These are phyloP conservation scores for Vanrija sp. DNA, from an alignment of 1,284 basidiomycete genomes.

Conservation along the genomic window DNA sequence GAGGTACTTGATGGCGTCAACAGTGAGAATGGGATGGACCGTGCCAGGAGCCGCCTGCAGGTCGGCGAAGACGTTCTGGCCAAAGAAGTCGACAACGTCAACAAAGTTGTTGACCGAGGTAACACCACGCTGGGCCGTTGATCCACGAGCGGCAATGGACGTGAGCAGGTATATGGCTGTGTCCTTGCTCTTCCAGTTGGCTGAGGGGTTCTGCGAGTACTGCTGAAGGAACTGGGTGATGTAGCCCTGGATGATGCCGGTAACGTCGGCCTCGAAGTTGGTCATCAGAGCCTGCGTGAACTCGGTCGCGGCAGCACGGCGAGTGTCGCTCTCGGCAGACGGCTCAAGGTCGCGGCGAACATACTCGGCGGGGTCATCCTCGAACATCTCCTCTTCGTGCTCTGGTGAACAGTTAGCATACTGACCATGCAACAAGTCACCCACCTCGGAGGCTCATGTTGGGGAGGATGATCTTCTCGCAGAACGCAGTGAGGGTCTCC, in stretches of 20 bases:
- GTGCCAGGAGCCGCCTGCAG: slow-evolving; percentile 65
- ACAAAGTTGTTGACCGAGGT: slow-evolving; percentile 89
- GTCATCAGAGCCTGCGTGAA: slow-evolving; percentile 85
- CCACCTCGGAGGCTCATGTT: slow-evolving; percentile 75
- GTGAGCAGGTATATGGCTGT: slow-evolving; percentile 92
- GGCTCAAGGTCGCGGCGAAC: slow-evolving; percentile 76
- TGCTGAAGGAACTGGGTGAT: slow-evolving; percentile 66
- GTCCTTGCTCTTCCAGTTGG: slow-evolving; percentile 91
- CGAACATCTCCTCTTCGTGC: slow-evolving; percentile 92
- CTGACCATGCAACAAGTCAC: slow-evolving; percentile 11
- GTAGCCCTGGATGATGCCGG: slow-evolving; percentile 77
- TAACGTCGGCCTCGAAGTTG: slow-evolving; percentile 72
- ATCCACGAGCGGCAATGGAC: slow-evolving; percentile 81
- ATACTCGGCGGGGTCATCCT: slow-evolving; percentile 95
- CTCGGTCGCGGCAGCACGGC: slow-evolving; percentile 87
- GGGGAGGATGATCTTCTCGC: slow-evolving; percentile 87
- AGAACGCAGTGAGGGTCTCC: slow-evolving; percentile 75
- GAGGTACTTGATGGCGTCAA: slow-evolving; percentile 91
- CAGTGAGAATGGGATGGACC: slow-evolving; percentile 86
- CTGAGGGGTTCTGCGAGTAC: slow-evolving; percentile 58
- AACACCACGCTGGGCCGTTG: slow-evolving; percentile 82
- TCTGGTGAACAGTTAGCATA: slow-evolving; percentile 47
- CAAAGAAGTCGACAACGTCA: slow-evolving; percentile 93
- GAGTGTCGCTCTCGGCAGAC: slow-evolving; percentile 60
- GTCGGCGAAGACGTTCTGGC: slow-evolving; percentile 83